Percentiles rank a stretch among this genome's conserved stretches.
phyloP scores from a whole-genome alignment of 805 yeast species.

The Candida gorgasii region DNA sequence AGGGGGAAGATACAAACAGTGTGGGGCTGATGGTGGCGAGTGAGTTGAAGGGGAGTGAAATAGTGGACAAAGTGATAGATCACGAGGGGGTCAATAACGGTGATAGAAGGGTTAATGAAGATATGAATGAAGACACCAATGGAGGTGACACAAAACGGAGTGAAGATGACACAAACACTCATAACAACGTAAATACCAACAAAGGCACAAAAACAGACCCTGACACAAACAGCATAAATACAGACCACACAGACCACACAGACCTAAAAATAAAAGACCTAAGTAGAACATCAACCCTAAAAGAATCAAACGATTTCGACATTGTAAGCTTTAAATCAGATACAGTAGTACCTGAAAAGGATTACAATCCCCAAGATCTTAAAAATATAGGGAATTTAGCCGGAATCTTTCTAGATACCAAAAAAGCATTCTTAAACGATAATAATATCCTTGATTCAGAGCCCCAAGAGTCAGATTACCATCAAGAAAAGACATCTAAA shows the following conservation, averaged over 20 bases:
- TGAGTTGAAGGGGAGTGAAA: too few relatives aligned
- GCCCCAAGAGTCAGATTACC: background rate
- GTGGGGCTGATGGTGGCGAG: too few relatives aligned
- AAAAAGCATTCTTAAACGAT: conserved; percentile 43
- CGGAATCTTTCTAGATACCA: conserved; percentile 40
- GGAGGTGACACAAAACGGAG: too few relatives aligned
- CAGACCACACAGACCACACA: background rate
- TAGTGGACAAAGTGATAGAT: too few relatives aligned
- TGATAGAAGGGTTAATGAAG: too few relatives aligned
- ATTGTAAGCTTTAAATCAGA: background rate
- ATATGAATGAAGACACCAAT: too few relatives aligned
- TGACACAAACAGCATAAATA: background rate
- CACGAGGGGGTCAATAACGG: too few relatives aligned
- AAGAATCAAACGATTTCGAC: background rate
- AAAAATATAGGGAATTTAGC: conserved; percentile 31
- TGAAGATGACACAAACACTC: too few relatives aligned
- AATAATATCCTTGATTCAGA: conserved; percentile 39
- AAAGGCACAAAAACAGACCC: background rate
- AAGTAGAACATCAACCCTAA: conserved; percentile 1
- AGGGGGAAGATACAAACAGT: too few relatives aligned
- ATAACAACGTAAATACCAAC: background rate
- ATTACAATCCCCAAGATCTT: conserved; percentile 18
- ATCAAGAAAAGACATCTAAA: conserved; percentile 6
- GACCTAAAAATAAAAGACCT: background rate
- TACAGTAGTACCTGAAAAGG: conserved; percentile 24